These are phyloP conservation scores for Botrytis byssoidea DNA, from an alignment of 2,329 filamentous ascomycete species.

Conservation along the genomic window DNA sequence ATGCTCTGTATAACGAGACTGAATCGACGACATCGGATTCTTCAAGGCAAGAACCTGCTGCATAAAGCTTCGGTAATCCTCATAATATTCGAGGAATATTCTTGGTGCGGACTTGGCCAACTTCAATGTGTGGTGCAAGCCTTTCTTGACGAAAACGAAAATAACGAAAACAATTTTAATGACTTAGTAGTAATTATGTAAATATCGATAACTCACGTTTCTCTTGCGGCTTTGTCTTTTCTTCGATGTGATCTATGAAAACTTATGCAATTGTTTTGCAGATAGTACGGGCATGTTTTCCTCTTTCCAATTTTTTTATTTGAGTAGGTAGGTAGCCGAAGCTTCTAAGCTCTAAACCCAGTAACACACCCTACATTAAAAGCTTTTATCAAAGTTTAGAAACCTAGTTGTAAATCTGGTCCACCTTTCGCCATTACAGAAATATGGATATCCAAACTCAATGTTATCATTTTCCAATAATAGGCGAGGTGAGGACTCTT, in stretches of 20 bases:
- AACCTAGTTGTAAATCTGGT: neutral
- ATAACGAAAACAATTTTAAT: neutral
- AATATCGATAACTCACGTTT: neutral
- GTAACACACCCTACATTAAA: neutral
- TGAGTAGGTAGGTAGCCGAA: neutral
- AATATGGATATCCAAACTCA: neutral
- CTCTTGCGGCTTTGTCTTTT: neutral
- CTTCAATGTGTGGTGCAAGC: neutral
- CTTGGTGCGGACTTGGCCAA: neutral
- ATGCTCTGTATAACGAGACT: constrained; percentile 11
- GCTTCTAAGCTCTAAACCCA: neutral
- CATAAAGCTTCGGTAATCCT: neutral
- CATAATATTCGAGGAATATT: no score
- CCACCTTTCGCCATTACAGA: neutral
- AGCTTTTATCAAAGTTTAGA: neutral
- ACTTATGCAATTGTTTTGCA: neutral
- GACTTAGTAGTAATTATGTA: neutral
- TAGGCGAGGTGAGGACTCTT: neutral
- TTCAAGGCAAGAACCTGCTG: neutral
- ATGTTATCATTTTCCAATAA: neutral
- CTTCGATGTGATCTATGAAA: neutral
- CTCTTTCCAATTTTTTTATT: neutral
- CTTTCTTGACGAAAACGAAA: neutral
- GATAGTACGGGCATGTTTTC: neutral
- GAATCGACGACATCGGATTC: neutral